A percentile compares a stretch with the other conserved stretches of the same genome.
phyloP scores from a whole-genome alignment of 768 basidiomycete species.

The Pulveroboletus frians region DNA sequence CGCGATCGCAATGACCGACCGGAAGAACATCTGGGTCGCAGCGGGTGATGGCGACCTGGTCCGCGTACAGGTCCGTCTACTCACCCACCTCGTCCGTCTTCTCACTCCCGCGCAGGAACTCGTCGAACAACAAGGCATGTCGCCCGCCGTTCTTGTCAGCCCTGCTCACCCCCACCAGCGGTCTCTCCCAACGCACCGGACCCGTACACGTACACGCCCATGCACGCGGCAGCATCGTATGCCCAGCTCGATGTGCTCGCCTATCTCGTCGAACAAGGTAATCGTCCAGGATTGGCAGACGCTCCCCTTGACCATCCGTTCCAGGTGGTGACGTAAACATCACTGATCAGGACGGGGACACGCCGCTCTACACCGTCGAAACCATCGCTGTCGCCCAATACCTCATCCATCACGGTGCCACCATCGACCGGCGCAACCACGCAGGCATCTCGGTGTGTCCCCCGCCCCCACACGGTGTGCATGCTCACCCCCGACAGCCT shows the following conservation, averaged over 20 bases:
- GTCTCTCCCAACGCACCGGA: conserved; percentile 71
- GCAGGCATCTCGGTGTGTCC: conserved; percentile 71
- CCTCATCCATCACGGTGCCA: conserved; percentile 76
- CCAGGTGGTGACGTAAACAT: conserved; percentile 85
- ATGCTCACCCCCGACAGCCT: conserved; percentile 35
- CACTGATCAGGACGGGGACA: conserved; percentile 83
- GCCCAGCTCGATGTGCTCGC: conserved; percentile 70
- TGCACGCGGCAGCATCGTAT: conserved; percentile 95
- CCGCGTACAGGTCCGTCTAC: conserved; percentile 59
- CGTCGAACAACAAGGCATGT: conserved; percentile 54
- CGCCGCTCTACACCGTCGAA: conserved; percentile 88
- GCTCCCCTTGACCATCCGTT: background rate
- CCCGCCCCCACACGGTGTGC: conserved; percentile 7
- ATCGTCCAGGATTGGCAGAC: conserved; percentile 3
- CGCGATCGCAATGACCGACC: conserved; percentile 29
- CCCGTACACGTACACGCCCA: conserved; percentile 73
- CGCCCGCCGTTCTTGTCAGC: conserved; percentile 13
- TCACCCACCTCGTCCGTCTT: background rate
- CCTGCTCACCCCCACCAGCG: conserved; percentile 37
- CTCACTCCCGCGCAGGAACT: conserved; percentile 41
- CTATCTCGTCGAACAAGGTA: conserved; percentile 73
- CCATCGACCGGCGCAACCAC: conserved; percentile 53
- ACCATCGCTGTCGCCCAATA: conserved; percentile 69
- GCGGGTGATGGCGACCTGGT: conserved; percentile 83
- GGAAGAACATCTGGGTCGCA: conserved; percentile 86